Evolutionary conservation across 2,329 filamentous ascomycete species (phyloP).

Genomic region (Alternaria sp.): DNA sequence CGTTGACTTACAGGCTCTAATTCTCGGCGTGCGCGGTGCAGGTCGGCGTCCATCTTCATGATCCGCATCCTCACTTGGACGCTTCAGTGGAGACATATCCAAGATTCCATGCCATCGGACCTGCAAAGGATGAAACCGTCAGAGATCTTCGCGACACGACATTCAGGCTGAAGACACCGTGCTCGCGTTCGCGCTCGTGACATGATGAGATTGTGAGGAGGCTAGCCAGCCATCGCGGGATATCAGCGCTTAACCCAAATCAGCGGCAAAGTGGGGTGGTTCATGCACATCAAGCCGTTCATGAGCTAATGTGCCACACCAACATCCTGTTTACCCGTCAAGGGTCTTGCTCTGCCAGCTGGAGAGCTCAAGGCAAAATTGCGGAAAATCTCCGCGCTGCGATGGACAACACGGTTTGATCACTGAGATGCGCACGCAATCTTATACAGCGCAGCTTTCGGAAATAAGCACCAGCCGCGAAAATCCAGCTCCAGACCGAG

Average conservation of each 20-base stretch:
- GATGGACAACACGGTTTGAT: neutral
- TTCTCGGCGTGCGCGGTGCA: constrained; percentile 35
- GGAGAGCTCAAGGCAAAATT: neutral
- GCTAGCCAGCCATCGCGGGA: constrained; percentile 3
- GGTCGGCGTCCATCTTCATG: constrained; percentile 39
- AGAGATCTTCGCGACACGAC: constrained; percentile 14
- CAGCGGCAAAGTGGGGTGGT: neutral
- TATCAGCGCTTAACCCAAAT: neutral
- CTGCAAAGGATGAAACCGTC: constrained; percentile 14
- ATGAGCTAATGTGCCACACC: neutral
- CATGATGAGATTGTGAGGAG: constrained; percentile 8
- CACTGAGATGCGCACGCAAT: neutral
- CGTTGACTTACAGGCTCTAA: constrained; percentile 36
- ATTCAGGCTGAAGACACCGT: neutral
- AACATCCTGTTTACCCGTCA: neutral
- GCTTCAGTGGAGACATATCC: constrained; percentile 66
- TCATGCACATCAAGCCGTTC: neutral
- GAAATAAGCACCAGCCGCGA: neutral
- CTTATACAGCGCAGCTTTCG: neutral
- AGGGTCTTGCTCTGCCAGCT: neutral
- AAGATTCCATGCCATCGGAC: constrained; percentile 66
- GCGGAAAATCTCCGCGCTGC: neutral
- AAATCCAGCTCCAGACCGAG: neutral
- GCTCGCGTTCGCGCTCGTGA: constrained; percentile 5
- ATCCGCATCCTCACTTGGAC: constrained; percentile 40